Conservation (phyloP, 139 green algal species). For the Chlamydomonas schloesseri region DNA sequence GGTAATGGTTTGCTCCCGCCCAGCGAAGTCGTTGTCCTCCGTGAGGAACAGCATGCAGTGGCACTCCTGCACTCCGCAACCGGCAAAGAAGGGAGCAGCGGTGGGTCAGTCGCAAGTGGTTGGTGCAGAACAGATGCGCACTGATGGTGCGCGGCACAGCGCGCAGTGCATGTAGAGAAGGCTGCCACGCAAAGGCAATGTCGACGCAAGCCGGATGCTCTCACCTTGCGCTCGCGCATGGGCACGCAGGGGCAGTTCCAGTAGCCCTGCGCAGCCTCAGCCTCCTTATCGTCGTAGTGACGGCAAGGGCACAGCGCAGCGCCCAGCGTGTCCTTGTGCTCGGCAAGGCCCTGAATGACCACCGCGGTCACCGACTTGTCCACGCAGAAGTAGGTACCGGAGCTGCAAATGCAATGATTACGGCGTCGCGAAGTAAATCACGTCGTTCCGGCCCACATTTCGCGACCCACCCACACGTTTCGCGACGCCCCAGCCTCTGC, state of each 20-base stretch:
- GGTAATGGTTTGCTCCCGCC: slow-evolving; percentile 82
- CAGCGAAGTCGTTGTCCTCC: slow-evolving; percentile 96
- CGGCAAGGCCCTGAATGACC: slow-evolving; percentile 97
- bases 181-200: too few relatives aligned
- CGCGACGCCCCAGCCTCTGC: too few relatives aligned
- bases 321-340: slow-evolving; percentile 98
- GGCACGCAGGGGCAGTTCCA: slow-evolving; percentile 99
- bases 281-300: slow-evolving; percentile 98
- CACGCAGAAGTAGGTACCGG: slow-evolving; percentile 96
- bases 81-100: too few relatives aligned
- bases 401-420: slow-evolving; percentile 66
- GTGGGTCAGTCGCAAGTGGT: too few relatives aligned
- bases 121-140: too few relatives aligned
- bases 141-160: too few relatives aligned
- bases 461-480: not conserved
- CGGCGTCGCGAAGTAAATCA: too few relatives aligned
- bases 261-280: slow-evolving; percentile 94
- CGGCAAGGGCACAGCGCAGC: slow-evolving; percentile 97
- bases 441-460: too few relatives aligned
- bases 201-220: too few relatives aligned
- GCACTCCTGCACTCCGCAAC: slow-evolving; percentile 96
- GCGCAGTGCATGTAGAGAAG: too few relatives aligned
- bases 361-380: slow-evolving; percentile 98
- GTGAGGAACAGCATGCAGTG: slow-evolving; percentile 99
- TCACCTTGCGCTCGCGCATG: slow-evolving; percentile 96